Conservation (phyloP, 2,329 filamentous ascomycete genomes). For the Verticillium isaacii region DNA sequence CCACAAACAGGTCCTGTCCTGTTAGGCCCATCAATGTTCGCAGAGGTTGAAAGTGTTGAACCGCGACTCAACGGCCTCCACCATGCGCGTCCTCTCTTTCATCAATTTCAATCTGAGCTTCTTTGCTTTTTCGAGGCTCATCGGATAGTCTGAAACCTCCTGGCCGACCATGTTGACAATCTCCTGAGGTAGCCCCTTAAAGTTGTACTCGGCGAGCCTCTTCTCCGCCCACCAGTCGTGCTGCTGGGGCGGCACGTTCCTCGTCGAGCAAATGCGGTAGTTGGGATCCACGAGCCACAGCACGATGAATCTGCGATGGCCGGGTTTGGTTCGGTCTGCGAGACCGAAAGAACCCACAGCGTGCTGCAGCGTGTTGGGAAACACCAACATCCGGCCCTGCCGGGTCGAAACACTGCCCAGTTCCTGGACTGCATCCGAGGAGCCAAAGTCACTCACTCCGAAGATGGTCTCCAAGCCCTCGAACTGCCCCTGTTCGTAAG, state of each 20-base stretch:
- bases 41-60: slow-evolving; percentile 16
- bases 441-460: slow-evolving; percentile 18
- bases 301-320: slow-evolving; percentile 55
- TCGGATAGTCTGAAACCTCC: slow-evolving; percentile 17
- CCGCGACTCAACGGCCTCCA: slow-evolving; percentile 2
- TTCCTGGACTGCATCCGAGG: slow-evolving; percentile 25
- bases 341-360: slow-evolving; percentile 47
- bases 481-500: slow-evolving; percentile 27
- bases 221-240: slow-evolving; percentile 29
- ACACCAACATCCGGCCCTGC: slow-evolving; percentile 46
- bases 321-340: slow-evolving; percentile 43
- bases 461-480: slow-evolving; percentile 27
- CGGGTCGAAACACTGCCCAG: slow-evolving; percentile 43
- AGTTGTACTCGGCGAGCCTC: background rate
- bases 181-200: slow-evolving; percentile 1
- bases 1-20: too few relatives aligned
- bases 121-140: slow-evolving; percentile 17
- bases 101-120: slow-evolving; percentile 18
- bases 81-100: slow-evolving; percentile 16
- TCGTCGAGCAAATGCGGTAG: slow-evolving; percentile 35
- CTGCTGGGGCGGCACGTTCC: slow-evolving; percentile 40
- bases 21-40: slow-evolving; percentile 14
- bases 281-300: slow-evolving; percentile 58
- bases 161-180: slow-evolving; percentile 11
- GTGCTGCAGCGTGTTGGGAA: slow-evolving; percentile 52